A percentile compares a stretch with the other conserved stretches of the same genome.
Evolutionary conservation across 768 basidiomycete genomes (phyloP).

Genomic region (Kwoniella shandongensis): DNA sequence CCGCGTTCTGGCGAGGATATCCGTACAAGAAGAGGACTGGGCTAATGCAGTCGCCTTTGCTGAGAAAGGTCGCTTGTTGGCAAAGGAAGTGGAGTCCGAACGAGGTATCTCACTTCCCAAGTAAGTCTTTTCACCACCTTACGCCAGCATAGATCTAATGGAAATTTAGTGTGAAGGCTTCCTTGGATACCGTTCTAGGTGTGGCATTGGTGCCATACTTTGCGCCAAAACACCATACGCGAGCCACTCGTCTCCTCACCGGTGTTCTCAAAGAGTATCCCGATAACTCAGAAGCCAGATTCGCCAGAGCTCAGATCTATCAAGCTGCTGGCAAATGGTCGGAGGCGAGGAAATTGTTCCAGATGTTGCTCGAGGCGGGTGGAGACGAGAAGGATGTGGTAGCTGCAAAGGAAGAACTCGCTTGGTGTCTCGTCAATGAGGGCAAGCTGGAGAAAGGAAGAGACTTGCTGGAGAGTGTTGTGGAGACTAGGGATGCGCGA

Average conservation of each 20-base stretch:
- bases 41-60: conserved; percentile 68
- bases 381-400: conserved; percentile 32
- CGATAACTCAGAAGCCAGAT: conserved; percentile 65
- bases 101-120: conserved; percentile 60
- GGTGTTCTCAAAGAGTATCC: conserved; percentile 68
- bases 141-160: background rate
- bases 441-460: conserved; percentile 44
- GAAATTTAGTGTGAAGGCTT: conserved; percentile 40
- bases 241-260: conserved; percentile 72
- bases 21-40: conserved; percentile 70
- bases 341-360: conserved; percentile 67
- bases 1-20: conserved; percentile 66
- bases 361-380: conserved; percentile 57
- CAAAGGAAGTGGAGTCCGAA: conserved; percentile 61
- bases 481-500: conserved; percentile 35
- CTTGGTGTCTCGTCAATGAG: conserved; percentile 74
- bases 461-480: conserved; percentile 47
- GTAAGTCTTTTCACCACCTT: conserved; percentile 50
- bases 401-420: conserved; percentile 72
- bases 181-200: conserved; percentile 70
- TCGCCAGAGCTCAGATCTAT: conserved; percentile 73
- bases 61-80: conserved; percentile 66
- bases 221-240: conserved; percentile 83
- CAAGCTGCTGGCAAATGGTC: conserved; percentile 67
- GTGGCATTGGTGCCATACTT: conserved; percentile 78